Evolutionary conservation across 768 basidiomycete species (phyloP), one percentile per base, ranked within the genome.

Genomic region (Termitomyces sp.): DNA sequence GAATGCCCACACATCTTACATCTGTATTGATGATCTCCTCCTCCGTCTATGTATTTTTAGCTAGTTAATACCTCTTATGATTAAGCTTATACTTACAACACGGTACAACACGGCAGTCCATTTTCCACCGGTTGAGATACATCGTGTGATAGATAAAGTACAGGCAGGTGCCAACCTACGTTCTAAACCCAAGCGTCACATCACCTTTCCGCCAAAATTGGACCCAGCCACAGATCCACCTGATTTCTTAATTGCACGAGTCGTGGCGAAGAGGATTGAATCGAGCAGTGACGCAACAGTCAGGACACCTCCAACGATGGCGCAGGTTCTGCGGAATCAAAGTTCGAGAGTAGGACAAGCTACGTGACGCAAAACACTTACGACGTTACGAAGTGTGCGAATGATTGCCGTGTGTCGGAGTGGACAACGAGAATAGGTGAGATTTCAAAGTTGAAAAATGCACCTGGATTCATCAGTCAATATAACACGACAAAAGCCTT

Each of bases 301-400:
- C 56, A 99, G 74, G 3, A 98, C 95, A 62, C 97, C 97, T 60
- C 97, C 97, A 27, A 99, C 88, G 64, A 99, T 98, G 2, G 97
- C 97, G 67, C 94, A 97, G 23, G 94, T 95, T 59, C 94, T 97
- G 63, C 33, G 35, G 35, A n/a, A 50, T 23, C 33, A 50, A 15
- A 50, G 53, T 44, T 35, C 22, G 33, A 18, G 20, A 27, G 25
- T 20, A 13, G 9, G 38, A 2, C 25, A 20, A 6, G 41, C 5
- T 16, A 13, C n/a, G 29, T 31, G 39, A 39, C 11, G 54, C 29
- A 32, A 46, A 52, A 20, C 15, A 80, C 94, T 65, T 66, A 95
- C 91, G 95, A 98, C 41, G 97, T 98, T 25, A 98, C 74, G 79
- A 98, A 98, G 73, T 99, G 97, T 2, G 97, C 96, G 69, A 98